Conservation (phyloP, 768 basidiomycete species). For the Xanthoconium purpureum region DNA sequence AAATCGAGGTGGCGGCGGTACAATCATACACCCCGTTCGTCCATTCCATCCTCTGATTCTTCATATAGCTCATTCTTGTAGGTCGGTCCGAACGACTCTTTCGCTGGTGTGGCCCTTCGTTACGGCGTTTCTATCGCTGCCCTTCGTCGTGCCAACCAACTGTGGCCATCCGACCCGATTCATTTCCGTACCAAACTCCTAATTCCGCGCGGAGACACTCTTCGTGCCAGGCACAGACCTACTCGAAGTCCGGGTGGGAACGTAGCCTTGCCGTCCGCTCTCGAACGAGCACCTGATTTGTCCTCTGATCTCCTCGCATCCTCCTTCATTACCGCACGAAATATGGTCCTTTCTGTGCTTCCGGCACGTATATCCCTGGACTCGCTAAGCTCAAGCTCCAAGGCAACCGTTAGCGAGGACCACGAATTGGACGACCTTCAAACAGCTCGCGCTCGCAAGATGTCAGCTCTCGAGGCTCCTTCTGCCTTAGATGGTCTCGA, state of each 20-base stretch:
- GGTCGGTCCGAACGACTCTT: slow-evolving; percentile 74
- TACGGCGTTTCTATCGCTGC: slow-evolving; percentile 84
- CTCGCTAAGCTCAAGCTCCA: slow-evolving; percentile 31
- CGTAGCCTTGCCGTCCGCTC: neutral
- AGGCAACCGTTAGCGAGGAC: slow-evolving; percentile 26
- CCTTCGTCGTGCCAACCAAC: slow-evolving; percentile 82
- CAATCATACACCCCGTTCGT: slow-evolving; percentile 20
- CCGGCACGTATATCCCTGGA: slow-evolving; percentile 31
- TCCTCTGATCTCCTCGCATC: slow-evolving; percentile 13
- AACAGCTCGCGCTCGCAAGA: neutral
- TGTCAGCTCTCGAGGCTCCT: neutral
- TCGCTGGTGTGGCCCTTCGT: slow-evolving; percentile 83
- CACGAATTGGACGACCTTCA: slow-evolving; percentile 26
- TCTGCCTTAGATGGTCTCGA: slow-evolving; percentile 11
- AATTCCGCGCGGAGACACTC: slow-evolving; percentile 49
- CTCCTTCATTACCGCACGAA: slow-evolving; percentile 20
- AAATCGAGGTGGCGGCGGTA: neutral
- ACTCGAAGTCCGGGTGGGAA: neutral
- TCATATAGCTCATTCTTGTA: slow-evolving; percentile 24
- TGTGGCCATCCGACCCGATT: slow-evolving; percentile 92
- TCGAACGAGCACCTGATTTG: neutral
- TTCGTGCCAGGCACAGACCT: slow-evolving; percentile 4
- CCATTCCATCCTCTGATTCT: neutral
- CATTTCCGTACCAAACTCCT: slow-evolving; percentile 81
- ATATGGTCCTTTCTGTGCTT: slow-evolving; percentile 22